phyloP scores from a whole-genome alignment of 108 stramenopile genomes.

The Parmales sp. region DNA sequence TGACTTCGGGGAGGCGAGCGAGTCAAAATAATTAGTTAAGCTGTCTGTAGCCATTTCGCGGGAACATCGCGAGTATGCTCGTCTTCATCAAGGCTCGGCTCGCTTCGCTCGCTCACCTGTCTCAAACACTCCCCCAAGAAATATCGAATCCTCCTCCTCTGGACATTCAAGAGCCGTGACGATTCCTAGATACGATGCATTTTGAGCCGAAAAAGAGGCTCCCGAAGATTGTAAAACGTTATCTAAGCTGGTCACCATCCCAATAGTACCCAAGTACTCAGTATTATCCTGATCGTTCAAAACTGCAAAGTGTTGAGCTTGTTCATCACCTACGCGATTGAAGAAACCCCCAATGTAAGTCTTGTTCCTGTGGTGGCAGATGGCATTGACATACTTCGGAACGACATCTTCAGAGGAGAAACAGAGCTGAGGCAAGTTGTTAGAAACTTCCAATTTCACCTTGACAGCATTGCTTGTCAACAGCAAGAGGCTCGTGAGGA shows the following conservation, averaged over 20 bases:
- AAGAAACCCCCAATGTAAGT: slow-evolving; percentile 4
- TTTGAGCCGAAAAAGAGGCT: background rate
- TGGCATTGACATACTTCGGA: slow-evolving; percentile 1
- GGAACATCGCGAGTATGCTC: too few relatives aligned
- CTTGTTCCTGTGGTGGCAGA: slow-evolving; percentile 8
- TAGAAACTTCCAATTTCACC: too few relatives aligned
- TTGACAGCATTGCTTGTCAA: too few relatives aligned
- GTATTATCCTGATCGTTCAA: background rate
- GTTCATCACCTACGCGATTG: background rate
- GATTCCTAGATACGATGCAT: background rate
- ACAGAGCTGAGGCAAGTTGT: slow-evolving; percentile 3
- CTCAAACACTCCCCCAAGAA: background rate
- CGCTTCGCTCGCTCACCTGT: too few relatives aligned
- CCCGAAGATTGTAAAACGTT: background rate
- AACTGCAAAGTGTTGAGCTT: background rate
- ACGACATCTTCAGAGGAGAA: slow-evolving; percentile 2
- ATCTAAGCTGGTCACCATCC: background rate
- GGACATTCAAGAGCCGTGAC: background rate
- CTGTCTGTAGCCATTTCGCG: too few relatives aligned
- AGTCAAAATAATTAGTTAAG: too few relatives aligned
- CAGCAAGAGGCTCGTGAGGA: too few relatives aligned
- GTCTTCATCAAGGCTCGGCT: too few relatives aligned
- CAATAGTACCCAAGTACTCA: background rate
- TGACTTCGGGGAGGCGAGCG: background rate
- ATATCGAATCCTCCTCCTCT: background rate